A percentile compares a stretch with the other conserved stretches of the same genome.
phyloP scores from a whole-genome alignment of 129 eudicot genomes.

The Oenanthe sinensis region DNA sequence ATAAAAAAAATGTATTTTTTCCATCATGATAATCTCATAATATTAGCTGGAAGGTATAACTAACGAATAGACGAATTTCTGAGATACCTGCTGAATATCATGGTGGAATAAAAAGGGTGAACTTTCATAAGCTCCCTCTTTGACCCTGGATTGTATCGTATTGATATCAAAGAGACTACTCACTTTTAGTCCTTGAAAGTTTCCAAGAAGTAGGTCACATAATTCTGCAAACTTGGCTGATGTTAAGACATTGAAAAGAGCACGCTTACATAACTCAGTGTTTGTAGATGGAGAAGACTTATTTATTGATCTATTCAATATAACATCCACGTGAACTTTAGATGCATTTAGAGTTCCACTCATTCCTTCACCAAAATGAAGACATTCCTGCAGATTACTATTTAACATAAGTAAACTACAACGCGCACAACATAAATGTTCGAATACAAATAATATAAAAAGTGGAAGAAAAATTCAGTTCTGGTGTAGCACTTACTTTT shows the following conservation, averaged over 20 bases:
- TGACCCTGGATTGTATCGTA: constrained; percentile 48
- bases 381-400: constrained; percentile 37
- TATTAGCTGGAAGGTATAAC: background rate
- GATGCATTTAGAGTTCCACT: constrained; percentile 24
- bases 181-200: constrained; percentile 48
- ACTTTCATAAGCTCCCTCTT: constrained; percentile 59
- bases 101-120: constrained; percentile 52
- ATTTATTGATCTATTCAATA: constrained; percentile 33
- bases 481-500: constrained; percentile 26
- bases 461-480: background rate
- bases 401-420: constrained; percentile 12
- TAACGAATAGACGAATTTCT: background rate
- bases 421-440: background rate
- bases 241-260: constrained; percentile 41
- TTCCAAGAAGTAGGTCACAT: constrained; percentile 49
- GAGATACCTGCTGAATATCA: constrained; percentile 71
- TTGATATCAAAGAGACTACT: constrained; percentile 43
- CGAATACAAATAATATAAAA: background rate
- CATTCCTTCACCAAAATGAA: constrained; percentile 27
- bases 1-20: background rate
- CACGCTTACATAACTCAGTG: constrained; percentile 39
- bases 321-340: constrained; percentile 15
- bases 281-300: constrained; percentile 25
- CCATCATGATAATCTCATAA: constrained; percentile 4
- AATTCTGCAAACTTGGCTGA: constrained; percentile 61